Evolutionary conservation across 2,329 filamentous ascomycete genomes (phyloP), one percentile per base, ranked within the genome.

Genomic region (Chaetomiaceae sp.): DNA sequence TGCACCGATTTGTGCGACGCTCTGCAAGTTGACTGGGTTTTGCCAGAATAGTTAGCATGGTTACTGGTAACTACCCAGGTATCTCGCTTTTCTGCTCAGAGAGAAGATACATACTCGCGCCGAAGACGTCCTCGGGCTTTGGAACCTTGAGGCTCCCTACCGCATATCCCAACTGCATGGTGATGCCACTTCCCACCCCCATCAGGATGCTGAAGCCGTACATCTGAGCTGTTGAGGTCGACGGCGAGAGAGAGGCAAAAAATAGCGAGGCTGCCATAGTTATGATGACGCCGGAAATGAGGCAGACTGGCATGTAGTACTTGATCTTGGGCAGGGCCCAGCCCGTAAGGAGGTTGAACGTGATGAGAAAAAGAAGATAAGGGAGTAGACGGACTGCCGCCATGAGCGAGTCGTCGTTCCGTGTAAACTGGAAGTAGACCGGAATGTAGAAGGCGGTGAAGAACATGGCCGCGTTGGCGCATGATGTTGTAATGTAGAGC

Each of bases 351-450:
- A 58, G 57, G 44, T 67, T 66, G 21, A 63, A 55, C 44, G 62
- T 46, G 27, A 68, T 65, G n/a, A 65, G 50, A 2, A 69, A 45
- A 34, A 66, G 51, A 51, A 73, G 64, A 50, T 70, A 69, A 0
- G 71, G 72, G 2, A 75, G 61, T 0, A 75, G 60, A 16, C 69
- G 66, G 2, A 73, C 65, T 1, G 65, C 71, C 5, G 70, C 67
- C 37, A 63, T 54, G 10, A 75, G 54, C 0, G 70, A 63, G 2
- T 50, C 59, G 46, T 78, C 75, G 3, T 65, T 65, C 4, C 63
- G 62, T 1, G 66, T 68, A 57, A 77, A 79, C 51, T 75, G 70
- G 63, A 79, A 79, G 61, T 70, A 77, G 7, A 79, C 60, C 0
- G 77, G 76, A 23, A 77, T 72, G 59, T 73, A 79, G 59, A 76